These are phyloP conservation scores for Cyclotella distinguenda DNA, from an alignment of 108 stramenopile genomes.

Conservation along the genomic window DNA sequence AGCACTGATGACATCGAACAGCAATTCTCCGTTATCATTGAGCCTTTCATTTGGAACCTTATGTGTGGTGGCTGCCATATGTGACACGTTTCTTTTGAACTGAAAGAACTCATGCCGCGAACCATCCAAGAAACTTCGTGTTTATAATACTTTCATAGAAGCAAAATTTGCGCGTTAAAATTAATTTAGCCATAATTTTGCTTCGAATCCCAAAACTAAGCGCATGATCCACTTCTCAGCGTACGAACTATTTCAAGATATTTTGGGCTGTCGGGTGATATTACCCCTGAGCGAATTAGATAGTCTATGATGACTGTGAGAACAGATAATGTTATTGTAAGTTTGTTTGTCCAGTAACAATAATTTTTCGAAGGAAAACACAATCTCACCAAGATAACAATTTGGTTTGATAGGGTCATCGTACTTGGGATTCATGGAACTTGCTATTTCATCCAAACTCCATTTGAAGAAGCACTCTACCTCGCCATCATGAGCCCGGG, in stretches of 20 bases:
- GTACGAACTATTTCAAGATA: constrained; percentile 77
- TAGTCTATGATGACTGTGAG: constrained; percentile 77
- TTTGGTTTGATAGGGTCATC: constrained; percentile 90
- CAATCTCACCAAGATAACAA: constrained; percentile 54
- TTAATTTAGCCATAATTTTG: not conserved
- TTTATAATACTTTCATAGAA: not conserved
- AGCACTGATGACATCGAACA: not conserved
- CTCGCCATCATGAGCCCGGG: constrained; percentile 85
- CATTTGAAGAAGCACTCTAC: constrained; percentile 84
- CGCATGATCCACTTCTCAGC: constrained; percentile 71
- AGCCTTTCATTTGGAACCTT: not conserved
- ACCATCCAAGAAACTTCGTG: no score
- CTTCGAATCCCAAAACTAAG: not conserved
- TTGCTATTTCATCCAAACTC: constrained; percentile 60
- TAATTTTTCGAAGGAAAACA: not conserved
- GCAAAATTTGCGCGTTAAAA: not conserved
- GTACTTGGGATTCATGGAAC: constrained; percentile 54
- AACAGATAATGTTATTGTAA: not conserved
- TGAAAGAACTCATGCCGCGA: not conserved
- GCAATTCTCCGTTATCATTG: not conserved
- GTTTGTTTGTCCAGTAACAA: not conserved
- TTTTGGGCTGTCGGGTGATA: constrained; percentile 70
- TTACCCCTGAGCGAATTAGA: constrained; percentile 55
- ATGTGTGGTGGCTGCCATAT: not conserved
- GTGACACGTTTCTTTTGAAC: not conserved